Base-by-base conservation (phyloP, 169 alveolate genomes). In the Plasmodium relictum region DNA sequence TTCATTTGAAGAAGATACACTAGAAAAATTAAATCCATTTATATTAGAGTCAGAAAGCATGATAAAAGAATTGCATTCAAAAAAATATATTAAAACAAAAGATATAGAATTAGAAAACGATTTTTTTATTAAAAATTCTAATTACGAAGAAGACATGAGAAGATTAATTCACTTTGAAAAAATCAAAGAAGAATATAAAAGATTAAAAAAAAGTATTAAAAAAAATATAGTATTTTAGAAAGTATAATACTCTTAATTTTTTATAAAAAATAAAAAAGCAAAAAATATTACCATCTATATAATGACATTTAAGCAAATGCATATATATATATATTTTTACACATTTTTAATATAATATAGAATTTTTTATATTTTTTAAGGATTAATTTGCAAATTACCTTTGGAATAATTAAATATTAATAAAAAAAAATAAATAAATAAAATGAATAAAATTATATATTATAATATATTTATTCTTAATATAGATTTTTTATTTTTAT, bases 21-120 rank as follows among this genome's bases (percentile, higher is more conserved):
- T 85, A 22, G 85, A 85, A 26, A 85, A 16, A 63, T n/a, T 85
- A n/a, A 66, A 56, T 37, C 91, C 91, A 8, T 85, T 69, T 42
- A 58, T 85, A 18, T 58, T 44, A 8, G 91, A 85, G 18, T 85
- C 91, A 7, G 74, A 69, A 16, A 41, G 37, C 7, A 85, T 85
- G 56, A 72, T 85, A 10, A 85, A 85, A 31, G 87, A 85, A 41
- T 37, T 85, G 0, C 91, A 85, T 44, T 5, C 59, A 18, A 70
- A 45, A 50, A 72, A 62, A 2, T 18, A 41, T 8, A 5, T 22
- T 10, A 63, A 26, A 9, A 69, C 9, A 42, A 2, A 45, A 24
- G 45, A 10, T 0, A 10, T 20, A 12, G 68, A 85, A 31, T 16
- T 85, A n/a, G 91, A 85, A 45, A 85, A 85, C 26, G 54, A 58